These are phyloP conservation scores for Blastobotrys americana DNA, from an alignment of 805 yeast species.

Conservation along the genomic window DNA sequence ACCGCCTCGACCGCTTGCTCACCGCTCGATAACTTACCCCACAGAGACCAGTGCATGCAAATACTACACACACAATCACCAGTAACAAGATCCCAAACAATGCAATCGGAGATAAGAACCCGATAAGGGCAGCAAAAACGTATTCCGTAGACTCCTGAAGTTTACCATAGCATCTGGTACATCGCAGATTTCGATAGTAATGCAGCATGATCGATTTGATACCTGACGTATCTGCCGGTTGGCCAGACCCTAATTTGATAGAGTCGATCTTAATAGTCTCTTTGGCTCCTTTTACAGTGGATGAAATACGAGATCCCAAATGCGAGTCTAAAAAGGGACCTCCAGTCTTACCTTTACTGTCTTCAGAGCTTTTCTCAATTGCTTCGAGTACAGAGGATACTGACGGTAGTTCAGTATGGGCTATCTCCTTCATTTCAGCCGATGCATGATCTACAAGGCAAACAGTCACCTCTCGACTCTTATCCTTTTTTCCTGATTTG, in stretches of 20 bases:
- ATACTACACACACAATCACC: slow-evolving; percentile 15
- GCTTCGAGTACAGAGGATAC: neutral
- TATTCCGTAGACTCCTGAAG: slow-evolving; percentile 14
- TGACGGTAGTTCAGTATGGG: neutral
- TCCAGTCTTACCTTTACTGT: neutral
- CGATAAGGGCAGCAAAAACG: slow-evolving; percentile 14
- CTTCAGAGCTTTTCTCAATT: neutral
- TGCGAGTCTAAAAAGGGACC: neutral
- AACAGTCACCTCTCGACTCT: neutral
- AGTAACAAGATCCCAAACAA: slow-evolving; percentile 15
- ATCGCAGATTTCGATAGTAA: slow-evolving; percentile 19
- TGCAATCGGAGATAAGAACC: slow-evolving; percentile 20
- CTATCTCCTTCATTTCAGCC: neutral
- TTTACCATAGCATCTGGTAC: slow-evolving; percentile 11
- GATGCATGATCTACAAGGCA: neutral
- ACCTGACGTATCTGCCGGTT: neutral
- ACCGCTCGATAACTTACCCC: no score
- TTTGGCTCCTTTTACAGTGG: neutral
- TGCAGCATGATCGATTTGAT: slow-evolving; percentile 24
- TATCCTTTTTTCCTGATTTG: neutral
- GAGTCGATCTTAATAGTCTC: neutral
- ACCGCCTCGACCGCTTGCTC: no score
- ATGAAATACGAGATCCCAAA: neutral
- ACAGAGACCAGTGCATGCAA: slow-evolving; percentile 1
- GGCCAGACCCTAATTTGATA: neutral